Conservation (phyloP, 805 yeast genomes). For the Candida loeiensis region DNA sequence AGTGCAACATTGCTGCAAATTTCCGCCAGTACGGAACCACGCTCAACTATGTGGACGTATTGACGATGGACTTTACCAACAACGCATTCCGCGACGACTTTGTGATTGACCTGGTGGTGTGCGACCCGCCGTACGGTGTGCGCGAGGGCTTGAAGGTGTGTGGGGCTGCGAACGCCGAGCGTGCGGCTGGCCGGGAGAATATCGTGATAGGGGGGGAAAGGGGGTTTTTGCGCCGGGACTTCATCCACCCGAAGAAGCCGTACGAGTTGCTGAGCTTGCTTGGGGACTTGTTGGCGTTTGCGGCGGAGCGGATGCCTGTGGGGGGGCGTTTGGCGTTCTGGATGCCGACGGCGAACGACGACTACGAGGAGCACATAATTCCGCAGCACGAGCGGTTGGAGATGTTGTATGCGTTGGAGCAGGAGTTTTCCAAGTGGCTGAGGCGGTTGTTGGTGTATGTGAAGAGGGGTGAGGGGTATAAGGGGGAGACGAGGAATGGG, state of each 20-base stretch:
- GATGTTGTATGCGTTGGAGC: constrained; percentile 71
- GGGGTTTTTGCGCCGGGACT: constrained; percentile 76
- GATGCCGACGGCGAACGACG: constrained; percentile 97
- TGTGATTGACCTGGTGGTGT: constrained; percentile 72
- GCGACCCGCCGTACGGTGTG: constrained; percentile 98
- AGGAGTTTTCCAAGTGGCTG: constrained; percentile 91
- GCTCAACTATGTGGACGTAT: constrained; percentile 61
- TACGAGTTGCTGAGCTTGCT: constrained; percentile 74
- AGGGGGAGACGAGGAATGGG: constrained; percentile 46
- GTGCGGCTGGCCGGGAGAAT: constrained; percentile 68
- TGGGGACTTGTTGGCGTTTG: constrained; percentile 72
- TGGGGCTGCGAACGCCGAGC: constrained; percentile 70
- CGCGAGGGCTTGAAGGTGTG: constrained; percentile 92
- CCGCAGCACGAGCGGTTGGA: constrained; percentile 78
- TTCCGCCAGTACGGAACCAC: constrained; percentile 69
- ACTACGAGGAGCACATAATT: constrained; percentile 59
- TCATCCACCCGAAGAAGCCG: constrained; percentile 89
- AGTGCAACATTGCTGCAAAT: constrained; percentile 56
- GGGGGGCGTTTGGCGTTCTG: constrained; percentile 87
- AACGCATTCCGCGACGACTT: constrained; percentile 68
- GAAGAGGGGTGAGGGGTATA: constrained; percentile 49
- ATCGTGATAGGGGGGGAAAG: constrained; percentile 73
- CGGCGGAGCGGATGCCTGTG: constrained; percentile 65
- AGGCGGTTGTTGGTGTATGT: constrained; percentile 79
- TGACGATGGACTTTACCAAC: constrained; percentile 94